Percentiles rank a stretch among this genome's conserved stretches.
Conservation (phyloP, 495 filamentous ascomycete genomes). For the Lasiosphaeriaceae sp. region DNA sequence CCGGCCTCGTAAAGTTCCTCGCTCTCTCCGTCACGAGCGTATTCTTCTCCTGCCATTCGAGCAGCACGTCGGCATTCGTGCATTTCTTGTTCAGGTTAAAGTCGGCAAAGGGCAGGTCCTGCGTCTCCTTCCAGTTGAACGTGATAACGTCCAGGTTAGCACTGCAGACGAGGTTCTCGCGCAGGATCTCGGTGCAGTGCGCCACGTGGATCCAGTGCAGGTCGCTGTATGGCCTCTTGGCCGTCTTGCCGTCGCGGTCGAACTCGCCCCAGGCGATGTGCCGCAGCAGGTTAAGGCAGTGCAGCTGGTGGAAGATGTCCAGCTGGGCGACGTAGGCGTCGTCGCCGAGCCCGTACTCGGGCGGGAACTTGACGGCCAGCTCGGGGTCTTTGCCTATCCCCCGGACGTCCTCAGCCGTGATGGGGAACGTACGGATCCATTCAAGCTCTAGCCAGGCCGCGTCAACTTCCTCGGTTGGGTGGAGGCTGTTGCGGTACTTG, state of each 20-base stretch:
- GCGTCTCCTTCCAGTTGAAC: background rate
- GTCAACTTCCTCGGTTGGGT: too few relatives aligned
- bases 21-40: too few relatives aligned
- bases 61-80: background rate
- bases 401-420: too few relatives aligned
- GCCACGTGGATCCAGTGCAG: background rate
- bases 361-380: background rate
- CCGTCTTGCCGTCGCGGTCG: background rate
- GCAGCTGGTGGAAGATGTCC: slow-evolving; percentile 1
- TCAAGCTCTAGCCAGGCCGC: too few relatives aligned
- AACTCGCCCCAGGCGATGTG: background rate
- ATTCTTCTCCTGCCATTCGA: background rate
- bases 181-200: slow-evolving; percentile 1
- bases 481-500: too few relatives aligned
- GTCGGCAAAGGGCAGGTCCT: background rate
- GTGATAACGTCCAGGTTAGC: background rate
- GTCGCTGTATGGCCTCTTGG: background rate
- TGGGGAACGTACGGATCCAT: too few relatives aligned
- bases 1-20: too few relatives aligned
- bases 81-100: slow-evolving; percentile 3
- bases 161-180: background rate
- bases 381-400: background rate
- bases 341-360: background rate
- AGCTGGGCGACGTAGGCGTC: slow-evolving; percentile 1
- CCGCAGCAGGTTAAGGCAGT: slow-evolving; percentile 3